A percentile compares a stretch with the other conserved stretches of the same genome.
These are phyloP conservation scores for Xylariaceae sp. DNA, from an alignment of 2,329 filamentous ascomycete genomes.

Conservation along the genomic window DNA sequence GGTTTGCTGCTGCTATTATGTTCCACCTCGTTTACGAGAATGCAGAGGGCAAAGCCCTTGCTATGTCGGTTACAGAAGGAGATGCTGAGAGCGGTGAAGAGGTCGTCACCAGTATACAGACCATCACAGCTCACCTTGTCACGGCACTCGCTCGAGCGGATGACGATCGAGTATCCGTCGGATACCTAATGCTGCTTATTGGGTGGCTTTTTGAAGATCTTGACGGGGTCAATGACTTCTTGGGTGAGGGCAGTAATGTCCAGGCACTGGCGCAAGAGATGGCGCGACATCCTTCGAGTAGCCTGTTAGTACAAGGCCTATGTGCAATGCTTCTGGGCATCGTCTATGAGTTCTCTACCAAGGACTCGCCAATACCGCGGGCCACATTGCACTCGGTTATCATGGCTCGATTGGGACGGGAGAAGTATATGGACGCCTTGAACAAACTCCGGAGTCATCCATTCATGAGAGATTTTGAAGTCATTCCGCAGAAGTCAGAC, in stretches of 20 bases:
- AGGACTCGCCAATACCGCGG: constrained; percentile 85
- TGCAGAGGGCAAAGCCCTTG: constrained; percentile 65
- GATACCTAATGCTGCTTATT: constrained; percentile 81
- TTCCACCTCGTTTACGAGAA: constrained; percentile 83
- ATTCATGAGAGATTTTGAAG: constrained; percentile 81
- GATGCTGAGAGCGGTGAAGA: constrained; percentile 87
- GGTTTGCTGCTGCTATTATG: constrained; percentile 82
- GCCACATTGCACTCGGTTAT: constrained; percentile 74
- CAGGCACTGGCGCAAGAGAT: constrained; percentile 74
- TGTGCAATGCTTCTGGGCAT: constrained; percentile 80
- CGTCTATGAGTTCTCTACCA: constrained; percentile 94
- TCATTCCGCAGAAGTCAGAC: constrained; percentile 63
- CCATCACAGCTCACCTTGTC: constrained; percentile 77
- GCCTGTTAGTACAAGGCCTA: constrained; percentile 68
- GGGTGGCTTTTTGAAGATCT: constrained; percentile 91
- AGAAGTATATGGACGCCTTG: constrained; percentile 79
- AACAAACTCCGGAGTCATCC: constrained; percentile 70
- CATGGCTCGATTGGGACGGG: constrained; percentile 68
- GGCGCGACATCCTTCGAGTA: constrained; percentile 52
- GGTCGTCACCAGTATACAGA: constrained; percentile 89
- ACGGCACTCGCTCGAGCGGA: constrained; percentile 67
- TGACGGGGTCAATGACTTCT: constrained; percentile 84
- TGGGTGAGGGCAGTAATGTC: constrained; percentile 87
- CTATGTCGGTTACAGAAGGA: constrained; percentile 80
- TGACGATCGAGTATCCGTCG: constrained; percentile 72